phyloP scores from a whole-genome alignment of 305 asterid genomes.

The Solanum hybrid region DNA sequence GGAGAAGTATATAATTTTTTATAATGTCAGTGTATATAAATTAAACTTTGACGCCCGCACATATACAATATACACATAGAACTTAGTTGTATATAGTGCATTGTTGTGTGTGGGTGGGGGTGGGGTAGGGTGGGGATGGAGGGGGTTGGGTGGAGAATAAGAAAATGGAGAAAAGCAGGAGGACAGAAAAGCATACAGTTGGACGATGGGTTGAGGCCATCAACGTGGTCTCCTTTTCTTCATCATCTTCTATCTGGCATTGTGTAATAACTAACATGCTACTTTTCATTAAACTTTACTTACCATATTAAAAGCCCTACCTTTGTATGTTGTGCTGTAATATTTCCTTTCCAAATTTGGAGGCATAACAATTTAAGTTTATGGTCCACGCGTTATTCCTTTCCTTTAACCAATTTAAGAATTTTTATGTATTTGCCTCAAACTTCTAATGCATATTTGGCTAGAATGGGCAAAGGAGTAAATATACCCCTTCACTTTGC shows the following conservation, averaged over 20 bases:
- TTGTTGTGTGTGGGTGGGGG: background rate
- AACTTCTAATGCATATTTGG: background rate
- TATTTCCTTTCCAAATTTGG: background rate
- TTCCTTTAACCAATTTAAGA: background rate
- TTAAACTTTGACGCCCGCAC: background rate
- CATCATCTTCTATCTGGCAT: constrained; percentile 27
- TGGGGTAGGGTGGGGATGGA: background rate
- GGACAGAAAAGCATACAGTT: constrained; percentile 59
- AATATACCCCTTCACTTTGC: background rate
- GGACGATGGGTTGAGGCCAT: constrained; percentile 49
- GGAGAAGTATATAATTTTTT: background rate
- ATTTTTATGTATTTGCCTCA: background rate
- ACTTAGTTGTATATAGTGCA: background rate
- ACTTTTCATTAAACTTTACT: background rate
- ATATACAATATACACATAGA: background rate
- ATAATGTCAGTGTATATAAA: background rate
- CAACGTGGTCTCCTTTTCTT: constrained; percentile 34
- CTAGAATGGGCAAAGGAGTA: background rate
- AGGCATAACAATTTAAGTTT: background rate
- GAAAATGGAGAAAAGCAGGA: constrained; percentile 25
- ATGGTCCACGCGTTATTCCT: background rate
- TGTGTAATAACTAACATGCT: background rate
- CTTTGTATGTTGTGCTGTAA: background rate
- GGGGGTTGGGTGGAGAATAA: constrained; percentile 9
- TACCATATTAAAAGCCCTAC: background rate